phyloP scores from a whole-genome alignment of 108 stramenopile species.

The Cyclotella atomus region DNA sequence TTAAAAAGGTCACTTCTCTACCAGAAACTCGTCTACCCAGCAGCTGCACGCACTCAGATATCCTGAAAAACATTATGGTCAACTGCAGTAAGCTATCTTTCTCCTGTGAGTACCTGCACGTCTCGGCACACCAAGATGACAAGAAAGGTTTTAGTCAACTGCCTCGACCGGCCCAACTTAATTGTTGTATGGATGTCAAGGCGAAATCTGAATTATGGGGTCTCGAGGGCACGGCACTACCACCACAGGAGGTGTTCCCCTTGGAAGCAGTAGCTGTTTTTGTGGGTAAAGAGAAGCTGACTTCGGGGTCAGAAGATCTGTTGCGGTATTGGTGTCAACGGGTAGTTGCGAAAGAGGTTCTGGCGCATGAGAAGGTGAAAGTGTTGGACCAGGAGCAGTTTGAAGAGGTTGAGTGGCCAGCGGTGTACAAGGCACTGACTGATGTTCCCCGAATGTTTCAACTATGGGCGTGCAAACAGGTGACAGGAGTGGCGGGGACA shows the following conservation, averaged over 20 bases:
- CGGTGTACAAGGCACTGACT: neutral
- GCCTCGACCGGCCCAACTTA: neutral
- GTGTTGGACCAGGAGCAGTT: neutral
- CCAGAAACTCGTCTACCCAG: neutral
- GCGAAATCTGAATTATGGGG: neutral
- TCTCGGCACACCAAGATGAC: slow-evolving; percentile 7
- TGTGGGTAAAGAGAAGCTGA: neutral
- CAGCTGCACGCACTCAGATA: slow-evolving; percentile 10
- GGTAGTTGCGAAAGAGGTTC: neutral
- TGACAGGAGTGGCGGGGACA: neutral
- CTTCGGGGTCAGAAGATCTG: neutral
- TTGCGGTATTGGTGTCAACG: neutral
- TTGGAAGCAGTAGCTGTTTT: slow-evolving; percentile 10
- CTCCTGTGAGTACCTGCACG: neutral
- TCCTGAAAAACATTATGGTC: slow-evolving; percentile 16
- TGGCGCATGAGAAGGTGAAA: neutral
- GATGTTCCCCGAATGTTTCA: slow-evolving; percentile 8
- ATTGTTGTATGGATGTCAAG: neutral
- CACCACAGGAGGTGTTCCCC: neutral
- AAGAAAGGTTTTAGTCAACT: neutral
- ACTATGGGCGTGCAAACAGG: slow-evolving; percentile 15
- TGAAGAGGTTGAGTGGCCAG: slow-evolving; percentile 5
- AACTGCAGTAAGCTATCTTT: neutral
- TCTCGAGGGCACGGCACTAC: neutral
- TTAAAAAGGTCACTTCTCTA: neutral